phyloP scores from a whole-genome alignment of 257 asterid genomes.

The Forsythia viridissima region DNA sequence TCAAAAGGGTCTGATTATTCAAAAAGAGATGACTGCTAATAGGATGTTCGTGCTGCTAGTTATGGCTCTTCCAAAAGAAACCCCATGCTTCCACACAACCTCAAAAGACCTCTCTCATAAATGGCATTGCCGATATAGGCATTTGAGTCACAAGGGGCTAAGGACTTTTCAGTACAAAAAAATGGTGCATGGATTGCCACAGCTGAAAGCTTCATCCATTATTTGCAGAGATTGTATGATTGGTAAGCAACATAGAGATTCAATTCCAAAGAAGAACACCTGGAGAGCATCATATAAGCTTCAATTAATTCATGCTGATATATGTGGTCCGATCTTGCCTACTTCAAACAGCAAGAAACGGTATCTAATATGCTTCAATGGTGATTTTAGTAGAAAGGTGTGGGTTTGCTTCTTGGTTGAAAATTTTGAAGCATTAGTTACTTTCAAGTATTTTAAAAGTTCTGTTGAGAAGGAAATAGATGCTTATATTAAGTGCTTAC shows the following conservation, averaged over 20 bases:
- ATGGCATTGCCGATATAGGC: neutral
- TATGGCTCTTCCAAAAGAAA: neutral
- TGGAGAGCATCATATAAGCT: neutral
- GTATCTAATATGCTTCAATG: too few species aligned
- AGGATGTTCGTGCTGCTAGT: neutral
- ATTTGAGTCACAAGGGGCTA: neutral
- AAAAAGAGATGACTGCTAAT: neutral
- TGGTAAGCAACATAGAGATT: neutral
- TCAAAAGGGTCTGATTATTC: neutral
- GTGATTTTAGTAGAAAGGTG: too few species aligned
- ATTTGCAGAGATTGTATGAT: neutral
- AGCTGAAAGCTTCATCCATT: neutral
- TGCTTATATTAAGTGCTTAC: too few species aligned
- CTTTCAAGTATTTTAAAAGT: too few species aligned
- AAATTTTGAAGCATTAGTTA: too few species aligned
- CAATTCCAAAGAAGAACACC: neutral
- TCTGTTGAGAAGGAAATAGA: too few species aligned
- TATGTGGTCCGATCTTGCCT: neutral
- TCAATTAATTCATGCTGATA: neutral
- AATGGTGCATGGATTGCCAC: neutral
- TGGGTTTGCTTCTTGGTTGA: too few species aligned
- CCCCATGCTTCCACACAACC: neutral
- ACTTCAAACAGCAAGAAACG: neutral
- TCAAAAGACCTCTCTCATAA: neutral
- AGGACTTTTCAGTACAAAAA: neutral